Conservation (phyloP, 164 flowering plant genomes). For the Vitis riparia region DNA sequence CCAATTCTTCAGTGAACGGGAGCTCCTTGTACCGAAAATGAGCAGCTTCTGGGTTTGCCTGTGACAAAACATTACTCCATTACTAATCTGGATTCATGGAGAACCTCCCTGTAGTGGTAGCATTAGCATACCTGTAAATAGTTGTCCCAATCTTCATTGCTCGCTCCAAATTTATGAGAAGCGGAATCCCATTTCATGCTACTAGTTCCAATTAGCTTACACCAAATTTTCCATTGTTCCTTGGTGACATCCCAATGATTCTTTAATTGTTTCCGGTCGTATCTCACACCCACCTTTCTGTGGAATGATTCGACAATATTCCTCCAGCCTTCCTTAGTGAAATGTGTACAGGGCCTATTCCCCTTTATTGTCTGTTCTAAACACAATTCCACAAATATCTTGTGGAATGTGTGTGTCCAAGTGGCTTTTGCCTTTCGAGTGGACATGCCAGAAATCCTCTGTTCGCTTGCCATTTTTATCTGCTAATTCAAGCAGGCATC, state of each 20-base stretch:
- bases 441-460: conserved; percentile 1
- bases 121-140: conserved; percentile 23
- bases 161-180: conserved; percentile 22
- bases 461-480: neutral
- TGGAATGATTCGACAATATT: conserved; percentile 24
- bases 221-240: conserved; percentile 32
- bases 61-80: conserved; percentile 3
- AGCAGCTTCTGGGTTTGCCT: conserved; percentile 34
- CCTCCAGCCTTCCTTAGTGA: conserved; percentile 36
- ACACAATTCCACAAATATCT: conserved; percentile 26
- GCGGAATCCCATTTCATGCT: conserved; percentile 32
- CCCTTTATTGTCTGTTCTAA: conserved; percentile 27
- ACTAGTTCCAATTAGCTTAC: conserved; percentile 13
- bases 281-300: conserved; percentile 15
- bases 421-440: conserved; percentile 14
- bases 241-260: conserved; percentile 34
- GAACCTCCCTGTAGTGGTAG: neutral
- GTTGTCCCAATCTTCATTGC: conserved; percentile 27
- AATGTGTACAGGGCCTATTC: conserved; percentile 28
- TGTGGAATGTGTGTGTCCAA: conserved; percentile 23
- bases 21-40: conserved; percentile 27
- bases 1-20: conserved; percentile 25
- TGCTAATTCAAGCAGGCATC: neutral
- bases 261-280: conserved; percentile 31
- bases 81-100: neutral